Evolutionary conservation across 2,329 filamentous ascomycete genomes (phyloP), one percentile per base, ranked within the genome.

Genomic region (Aureobasidium sp.): DNA sequence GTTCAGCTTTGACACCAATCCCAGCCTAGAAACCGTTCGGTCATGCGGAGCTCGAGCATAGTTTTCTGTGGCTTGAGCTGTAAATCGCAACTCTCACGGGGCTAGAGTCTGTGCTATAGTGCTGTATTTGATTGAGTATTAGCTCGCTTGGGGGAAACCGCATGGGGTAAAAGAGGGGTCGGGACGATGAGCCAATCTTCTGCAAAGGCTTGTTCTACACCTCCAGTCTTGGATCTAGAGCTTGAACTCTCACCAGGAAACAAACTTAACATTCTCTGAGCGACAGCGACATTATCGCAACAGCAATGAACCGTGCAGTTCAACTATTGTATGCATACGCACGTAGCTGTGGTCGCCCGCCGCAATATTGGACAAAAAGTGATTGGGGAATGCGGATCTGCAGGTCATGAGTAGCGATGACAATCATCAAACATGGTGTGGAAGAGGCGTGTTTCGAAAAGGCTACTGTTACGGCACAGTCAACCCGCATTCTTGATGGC

Each of bases 371-470:
- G 51, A 36, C 10, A 25, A 11, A 16, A 29, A 21, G 13, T 11
- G 10, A 10, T 27, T 25, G 27, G 37, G 42, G 37, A 29, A 29
- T n/a, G 21, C 21, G 7, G 53, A 45, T 57, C 53, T 57, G 53
- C 53, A 57, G 51, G 39, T 11, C 25, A 44, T 55, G 25, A 21
- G 41, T 57, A 32, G 53, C 53, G 53, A 57, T 27, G 39, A 57
- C 37, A 45, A 57, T 45, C 30, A 45, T 57, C 29, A 57, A 57
- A 57, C 53, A 45, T 44, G 36, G 41, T 57, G 39, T 34, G 13
- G 21, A 57, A 57, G 37, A 57, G 41, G 53, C 53, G 53, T 57
- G 53, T 57, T 57, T 57, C 53, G 39, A 44, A 13, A 6, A 21
- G 6, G 6, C 21, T 21, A 21, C 21, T 21, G 21, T 21, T 39